Percentiles rank a stretch among this genome's conserved stretches.
These are phyloP conservation scores for Cystobasidium tubakii DNA, from an alignment of 768 basidiomycete species.

Conservation along the genomic window DNA sequence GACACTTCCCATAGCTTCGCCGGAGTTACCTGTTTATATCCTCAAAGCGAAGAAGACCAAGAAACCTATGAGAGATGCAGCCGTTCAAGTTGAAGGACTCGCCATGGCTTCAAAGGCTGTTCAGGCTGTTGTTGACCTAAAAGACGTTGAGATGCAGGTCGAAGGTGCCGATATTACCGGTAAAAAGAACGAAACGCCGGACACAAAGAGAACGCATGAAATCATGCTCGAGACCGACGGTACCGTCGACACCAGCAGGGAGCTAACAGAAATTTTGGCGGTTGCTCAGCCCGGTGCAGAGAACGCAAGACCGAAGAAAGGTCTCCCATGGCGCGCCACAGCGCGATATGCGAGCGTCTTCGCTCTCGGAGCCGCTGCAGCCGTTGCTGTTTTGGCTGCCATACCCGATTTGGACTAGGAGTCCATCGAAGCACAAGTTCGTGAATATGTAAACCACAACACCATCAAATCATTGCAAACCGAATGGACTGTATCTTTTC, in stretches of 20 bases:
- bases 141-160: neutral
- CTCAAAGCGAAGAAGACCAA: neutral
- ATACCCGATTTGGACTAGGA: slow-evolving; percentile 16
- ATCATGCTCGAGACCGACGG: neutral
- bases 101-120: neutral
- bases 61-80: neutral
- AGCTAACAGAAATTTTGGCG: too few species aligned
- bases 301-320: neutral
- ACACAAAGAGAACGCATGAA: neutral
- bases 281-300: too few species aligned
- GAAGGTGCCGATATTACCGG: neutral
- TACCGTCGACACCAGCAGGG: too few species aligned
- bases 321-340: neutral
- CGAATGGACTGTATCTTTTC: neutral
- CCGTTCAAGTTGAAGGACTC: neutral
- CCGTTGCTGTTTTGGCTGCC: neutral
- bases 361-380: neutral
- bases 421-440: neutral
- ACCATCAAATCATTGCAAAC: neutral
- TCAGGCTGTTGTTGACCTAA: neutral
- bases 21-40: neutral
- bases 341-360: neutral
- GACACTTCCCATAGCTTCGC: neutral
- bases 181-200: neutral
- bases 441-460: neutral